Evolutionary conservation across 225 moss, liverwort and hornwort species (phyloP), one percentile per base, ranked within the genome.

Genomic region (Neckera pumila): DNA sequence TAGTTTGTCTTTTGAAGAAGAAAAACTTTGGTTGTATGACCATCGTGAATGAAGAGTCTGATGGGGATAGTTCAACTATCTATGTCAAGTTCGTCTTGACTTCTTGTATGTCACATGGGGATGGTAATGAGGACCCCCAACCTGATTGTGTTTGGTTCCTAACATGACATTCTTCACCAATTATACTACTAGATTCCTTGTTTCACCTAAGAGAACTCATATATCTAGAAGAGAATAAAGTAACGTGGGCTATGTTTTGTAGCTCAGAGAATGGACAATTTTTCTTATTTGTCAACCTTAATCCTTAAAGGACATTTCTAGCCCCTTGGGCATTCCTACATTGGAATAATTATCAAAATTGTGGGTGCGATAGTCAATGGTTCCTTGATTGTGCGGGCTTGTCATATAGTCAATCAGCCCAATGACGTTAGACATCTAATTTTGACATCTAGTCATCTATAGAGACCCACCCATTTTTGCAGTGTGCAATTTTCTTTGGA

Each of bases 91-190:
- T 3, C 1, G 0, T 26, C 17, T 78, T n/a, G 26, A 56, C 54
- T 56, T 78, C 11, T 77, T 16, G 4, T 10, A 17, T 25, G 25
- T 10, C 78, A 56, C 1, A 0, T n/a, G n/a, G 22, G 13, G 78
- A 26, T 56, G n/a, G 56, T 16, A 38, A 38, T 15, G 11, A 17
- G 11, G 6, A 10, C 54, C 25, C 6, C 0, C 4, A n/a, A 56
- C 9, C 0, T 26, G 7, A 56, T 56, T 25, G 22, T 56, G 8
- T 77, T 1, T 0, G 1, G 9, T 36, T 3, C 12, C 9, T 23
- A 14, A 5, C 4, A 23, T 23, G 23, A 22, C 53, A 53, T 76
- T 54, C 36, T 76, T 54, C 3, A 15, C 23, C 6, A 34, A 5
- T 34, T 13, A 51, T 34, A 57, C 22, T 7, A 22, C 6, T 12